Evolutionary conservation across 176 grass and related monocot species (phyloP), one percentile per base, ranked within the genome.

Genomic region (Zizania latifolia): DNA sequence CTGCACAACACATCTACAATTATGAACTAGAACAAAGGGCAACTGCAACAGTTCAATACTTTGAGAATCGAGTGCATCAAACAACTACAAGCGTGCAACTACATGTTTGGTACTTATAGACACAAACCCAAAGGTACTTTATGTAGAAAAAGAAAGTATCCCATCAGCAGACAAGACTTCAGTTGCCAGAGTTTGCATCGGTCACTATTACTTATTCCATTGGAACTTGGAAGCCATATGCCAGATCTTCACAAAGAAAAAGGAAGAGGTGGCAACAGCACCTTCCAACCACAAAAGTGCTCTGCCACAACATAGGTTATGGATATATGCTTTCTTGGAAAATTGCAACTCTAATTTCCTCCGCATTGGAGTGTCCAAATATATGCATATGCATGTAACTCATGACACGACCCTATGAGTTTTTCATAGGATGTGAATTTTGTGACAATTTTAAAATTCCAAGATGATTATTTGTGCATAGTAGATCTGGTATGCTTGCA

Each of bases 1-100:
- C 80, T 81, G 70, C 46, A 78, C 17, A 87, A 68, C 14, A 50
- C 10, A 30, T 81, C 65, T 32, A 62, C 8, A 66, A 85, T 58
- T 29, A 85, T 61, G 31, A 58, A 11, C 44, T 7, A 19, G 66
- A 54, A 81, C 33, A 59, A 26, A 46, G 10, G 62, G 5, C 5
- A 51, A 55, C 41, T 48, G 9, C 59, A 67, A 65, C 10, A 28
- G 54, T 30, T 32, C 4, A 54, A 55, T 63, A 76, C 62, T 54
- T 65, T 63, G 1, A 64, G 37, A 63, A 46, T 63, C n/a, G 26
- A 54, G 29, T 62, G 40, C 35, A 39, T 3, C 39, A 22, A 43
- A 55, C 54, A 11, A 6, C 61, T 67, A 78, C 44, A 37, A 53
- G 1, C 51, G 21, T 23, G 57, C 29, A 19, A 34, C 28, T 62